These are phyloP conservation scores for Kockiozyma suomiensis DNA, from an alignment of 805 yeast species.

Conservation along the genomic window DNA sequence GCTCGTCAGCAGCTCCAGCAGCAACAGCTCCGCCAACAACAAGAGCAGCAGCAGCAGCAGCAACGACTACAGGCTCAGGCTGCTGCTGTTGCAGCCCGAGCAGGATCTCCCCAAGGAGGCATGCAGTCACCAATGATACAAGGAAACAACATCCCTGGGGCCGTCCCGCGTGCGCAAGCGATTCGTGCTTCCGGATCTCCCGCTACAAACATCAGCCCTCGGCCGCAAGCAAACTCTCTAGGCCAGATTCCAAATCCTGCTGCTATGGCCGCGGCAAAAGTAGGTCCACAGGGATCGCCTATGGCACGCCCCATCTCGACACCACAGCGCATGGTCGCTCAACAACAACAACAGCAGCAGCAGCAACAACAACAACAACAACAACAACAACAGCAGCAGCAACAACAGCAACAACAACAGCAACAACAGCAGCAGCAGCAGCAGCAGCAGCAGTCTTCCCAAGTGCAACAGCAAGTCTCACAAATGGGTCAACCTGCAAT, in stretches of 20 bases:
- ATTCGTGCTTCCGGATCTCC: conserved; percentile 13
- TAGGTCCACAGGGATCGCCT: conserved; percentile 16
- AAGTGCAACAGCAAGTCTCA: conserved; percentile 1
- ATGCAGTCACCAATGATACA: conserved; percentile 12
- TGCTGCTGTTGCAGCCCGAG: conserved; percentile 17
- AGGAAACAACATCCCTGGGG: conserved; percentile 8
- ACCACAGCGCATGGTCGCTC: conserved; percentile 31
- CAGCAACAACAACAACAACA: conserved; percentile 15
- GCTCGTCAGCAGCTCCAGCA: conserved; percentile 27
- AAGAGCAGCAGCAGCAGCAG: conserved; percentile 24
- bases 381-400: conserved; percentile 13
- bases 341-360: conserved; percentile 16
- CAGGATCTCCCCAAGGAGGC: conserved; percentile 28
- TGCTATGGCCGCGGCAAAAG: conserved; percentile 9
- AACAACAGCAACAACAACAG: conserved; percentile 1
- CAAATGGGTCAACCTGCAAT: conserved; percentile 6
- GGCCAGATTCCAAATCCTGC: conserved; percentile 13
- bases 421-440: conserved; percentile 10
- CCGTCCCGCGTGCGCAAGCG: conserved; percentile 19
- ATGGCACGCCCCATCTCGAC: conserved; percentile 8
- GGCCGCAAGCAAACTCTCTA: conserved; percentile 10
- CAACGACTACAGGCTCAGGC: conserved; percentile 30
- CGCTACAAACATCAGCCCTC: conserved; percentile 17
- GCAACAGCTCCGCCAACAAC: conserved; percentile 28
- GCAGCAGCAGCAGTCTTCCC: not conserved